These are phyloP conservation scores for Termitomyces sp. DNA, from an alignment of 768 basidiomycete genomes.

Conservation along the genomic window DNA sequence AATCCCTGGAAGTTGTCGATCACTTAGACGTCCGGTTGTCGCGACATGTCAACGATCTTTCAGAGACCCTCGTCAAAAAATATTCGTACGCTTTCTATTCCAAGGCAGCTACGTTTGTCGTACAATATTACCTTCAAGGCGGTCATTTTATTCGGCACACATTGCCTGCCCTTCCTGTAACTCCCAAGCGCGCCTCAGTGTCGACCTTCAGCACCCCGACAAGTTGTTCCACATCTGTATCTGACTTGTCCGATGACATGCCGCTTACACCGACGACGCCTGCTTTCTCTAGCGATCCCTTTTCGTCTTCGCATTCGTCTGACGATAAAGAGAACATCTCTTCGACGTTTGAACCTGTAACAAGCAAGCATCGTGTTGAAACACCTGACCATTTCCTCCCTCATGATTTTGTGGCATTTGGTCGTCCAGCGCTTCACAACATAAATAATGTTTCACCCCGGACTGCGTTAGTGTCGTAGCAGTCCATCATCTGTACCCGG, in stretches of 20 bases:
- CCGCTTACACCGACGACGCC: constrained; percentile 80
- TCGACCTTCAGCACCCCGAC: constrained; percentile 69
- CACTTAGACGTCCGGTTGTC: constrained; percentile 83
- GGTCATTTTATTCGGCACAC: constrained; percentile 61
- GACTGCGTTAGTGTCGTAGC: constrained; percentile 58
- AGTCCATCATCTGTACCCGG: constrained; percentile 29
- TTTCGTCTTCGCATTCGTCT: constrained; percentile 44
- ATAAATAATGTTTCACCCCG: constrained; percentile 69
- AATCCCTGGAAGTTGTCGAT: constrained; percentile 80
- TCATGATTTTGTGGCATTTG: constrained; percentile 77
- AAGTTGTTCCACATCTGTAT: constrained; percentile 69
- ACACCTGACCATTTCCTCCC: constrained; percentile 73
- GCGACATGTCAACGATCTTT: constrained; percentile 87
- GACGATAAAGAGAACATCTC: constrained; percentile 83
- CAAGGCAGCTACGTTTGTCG: constrained; percentile 89
- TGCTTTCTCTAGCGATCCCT: constrained; percentile 57
- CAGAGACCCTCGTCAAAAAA: constrained; percentile 96
- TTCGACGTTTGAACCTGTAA: constrained; percentile 64
- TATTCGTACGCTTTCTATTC: constrained; percentile 97
- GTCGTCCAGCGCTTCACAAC: constrained; percentile 75
- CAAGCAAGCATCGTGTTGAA: constrained; percentile 70
- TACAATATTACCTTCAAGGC: constrained; percentile 92
- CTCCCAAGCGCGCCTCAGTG: constrained; percentile 53
- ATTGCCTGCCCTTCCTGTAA: constrained; percentile 56
- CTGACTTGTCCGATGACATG: constrained; percentile 81